Conservation (phyloP, 2,329 filamentous ascomycete genomes). For the Aspergillus piperis region DNA sequence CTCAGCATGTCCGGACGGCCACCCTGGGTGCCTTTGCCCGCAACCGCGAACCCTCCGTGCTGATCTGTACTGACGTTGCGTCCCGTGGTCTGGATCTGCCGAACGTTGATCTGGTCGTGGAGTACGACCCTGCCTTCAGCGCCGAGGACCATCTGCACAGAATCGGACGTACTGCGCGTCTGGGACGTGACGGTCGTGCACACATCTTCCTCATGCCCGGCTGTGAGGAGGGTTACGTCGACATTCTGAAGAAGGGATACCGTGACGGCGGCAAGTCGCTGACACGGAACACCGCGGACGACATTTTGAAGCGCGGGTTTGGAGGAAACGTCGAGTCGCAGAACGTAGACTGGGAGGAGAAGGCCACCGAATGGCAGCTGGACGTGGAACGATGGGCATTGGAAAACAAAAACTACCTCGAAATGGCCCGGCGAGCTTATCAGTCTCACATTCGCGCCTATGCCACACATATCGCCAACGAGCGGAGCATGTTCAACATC, state of each 20-base stretch:
- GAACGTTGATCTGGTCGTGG: constrained; percentile 90
- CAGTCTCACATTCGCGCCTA: constrained; percentile 93
- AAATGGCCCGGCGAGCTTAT: constrained; percentile 80
- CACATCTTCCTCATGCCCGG: constrained; percentile 89
- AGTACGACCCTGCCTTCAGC: constrained; percentile 94
- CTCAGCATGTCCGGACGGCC: constrained; percentile 81
- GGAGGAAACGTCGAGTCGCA: constrained; percentile 43
- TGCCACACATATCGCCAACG: constrained; percentile 84
- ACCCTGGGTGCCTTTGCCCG: constrained; percentile 79
- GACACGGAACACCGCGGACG: constrained; percentile 62
- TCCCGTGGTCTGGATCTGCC: constrained; percentile 94
- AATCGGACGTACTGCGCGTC: constrained; percentile 90
- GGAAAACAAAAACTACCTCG: constrained; percentile 67
- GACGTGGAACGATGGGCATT: constrained; percentile 67
- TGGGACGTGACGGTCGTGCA: constrained; percentile 83
- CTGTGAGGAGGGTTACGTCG: constrained; percentile 86
- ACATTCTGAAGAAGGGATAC: constrained; percentile 72
- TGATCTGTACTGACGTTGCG: constrained; percentile 93
- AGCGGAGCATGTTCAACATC: constrained; percentile 87
- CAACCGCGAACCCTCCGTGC: constrained; percentile 72
- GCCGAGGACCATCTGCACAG: constrained; percentile 92
- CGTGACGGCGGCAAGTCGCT: constrained; percentile 65
- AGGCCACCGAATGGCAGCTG: constrained; percentile 68
- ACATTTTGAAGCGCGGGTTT: constrained; percentile 68
- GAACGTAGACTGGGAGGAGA: constrained; percentile 62